A percentile compares a stretch with the other conserved stretches of the same genome.
These are phyloP conservation scores for Exophiala calicioides DNA, from an alignment of 2,329 filamentous ascomycete genomes.

Conservation along the genomic window DNA sequence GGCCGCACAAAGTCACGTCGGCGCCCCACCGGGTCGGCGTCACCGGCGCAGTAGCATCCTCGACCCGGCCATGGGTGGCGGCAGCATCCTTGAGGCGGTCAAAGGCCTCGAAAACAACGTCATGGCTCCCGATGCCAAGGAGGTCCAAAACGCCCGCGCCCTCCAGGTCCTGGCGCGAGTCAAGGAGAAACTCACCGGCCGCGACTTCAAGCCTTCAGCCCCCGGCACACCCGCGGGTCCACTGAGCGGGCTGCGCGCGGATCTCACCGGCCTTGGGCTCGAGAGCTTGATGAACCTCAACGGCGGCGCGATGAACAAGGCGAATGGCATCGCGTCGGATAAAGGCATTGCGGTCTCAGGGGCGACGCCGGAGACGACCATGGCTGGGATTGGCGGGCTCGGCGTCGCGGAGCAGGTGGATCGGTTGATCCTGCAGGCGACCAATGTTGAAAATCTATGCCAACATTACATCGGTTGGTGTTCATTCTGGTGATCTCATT, in stretches of 20 bases:
- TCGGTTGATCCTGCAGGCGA: slow-evolving; percentile 91
- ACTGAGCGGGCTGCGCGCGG: slow-evolving; percentile 16
- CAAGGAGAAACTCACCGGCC: slow-evolving; percentile 90
- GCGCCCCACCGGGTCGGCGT: slow-evolving; percentile 41
- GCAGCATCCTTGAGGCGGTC: slow-evolving; percentile 46
- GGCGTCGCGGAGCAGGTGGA: slow-evolving; percentile 87
- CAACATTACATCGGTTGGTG: slow-evolving; percentile 99
- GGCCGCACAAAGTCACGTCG: slow-evolving; percentile 44
- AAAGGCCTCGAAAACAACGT: slow-evolving; percentile 40
- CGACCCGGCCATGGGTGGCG: slow-evolving; percentile 46
- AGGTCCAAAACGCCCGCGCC: slow-evolving; percentile 90
- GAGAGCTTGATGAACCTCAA: slow-evolving; percentile 22
- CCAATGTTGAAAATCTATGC: slow-evolving; percentile 94
- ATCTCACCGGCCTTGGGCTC: slow-evolving; percentile 21
- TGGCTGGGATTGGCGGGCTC: slow-evolving; percentile 54
- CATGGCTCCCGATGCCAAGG: slow-evolving; percentile 48
- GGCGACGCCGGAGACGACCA: slow-evolving; percentile 20
- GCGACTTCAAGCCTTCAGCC: slow-evolving; percentile 76
- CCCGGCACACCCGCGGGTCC: slow-evolving; percentile 39
- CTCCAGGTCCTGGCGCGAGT: slow-evolving; percentile 89
- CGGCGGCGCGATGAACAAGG: slow-evolving; percentile 17
- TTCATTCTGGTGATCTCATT: slow-evolving; percentile 80
- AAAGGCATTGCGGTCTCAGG: slow-evolving; percentile 18
- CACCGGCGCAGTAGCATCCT: slow-evolving; percentile 69
- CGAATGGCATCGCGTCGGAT: slow-evolving; percentile 1